These are phyloP conservation scores for Sarocladiaceae sp. DNA, from an alignment of 2,329 filamentous ascomycete genomes.

Conservation along the genomic window DNA sequence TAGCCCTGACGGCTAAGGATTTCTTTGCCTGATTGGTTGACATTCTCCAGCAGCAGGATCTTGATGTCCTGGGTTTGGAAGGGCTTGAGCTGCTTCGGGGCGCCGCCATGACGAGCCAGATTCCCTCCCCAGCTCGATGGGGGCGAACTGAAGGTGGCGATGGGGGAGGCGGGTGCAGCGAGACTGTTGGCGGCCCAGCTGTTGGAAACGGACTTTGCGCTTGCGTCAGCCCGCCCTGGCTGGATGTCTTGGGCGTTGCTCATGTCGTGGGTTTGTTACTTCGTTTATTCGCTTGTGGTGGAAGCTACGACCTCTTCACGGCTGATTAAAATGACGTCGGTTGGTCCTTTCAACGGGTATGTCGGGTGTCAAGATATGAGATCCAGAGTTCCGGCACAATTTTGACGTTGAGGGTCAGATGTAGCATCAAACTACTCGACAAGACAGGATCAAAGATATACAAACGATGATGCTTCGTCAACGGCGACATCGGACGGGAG, in stretches of 20 bases:
- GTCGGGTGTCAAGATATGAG: neutral
- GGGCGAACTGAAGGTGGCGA: slow-evolving; percentile 6
- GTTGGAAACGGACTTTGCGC: neutral
- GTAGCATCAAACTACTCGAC: no score
- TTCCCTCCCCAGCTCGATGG: slow-evolving; percentile 52
- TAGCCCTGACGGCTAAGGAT: slow-evolving; percentile 85
- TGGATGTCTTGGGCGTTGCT: slow-evolving; percentile 7
- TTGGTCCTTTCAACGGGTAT: no score
- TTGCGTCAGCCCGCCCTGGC: neutral
- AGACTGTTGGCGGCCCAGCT: slow-evolving; percentile 7
- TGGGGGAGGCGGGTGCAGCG: slow-evolving; percentile 4
- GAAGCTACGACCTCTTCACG: no score
- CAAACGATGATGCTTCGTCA: neutral
- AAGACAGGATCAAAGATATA: neutral
- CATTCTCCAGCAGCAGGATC: slow-evolving; percentile 91
- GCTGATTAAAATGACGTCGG: no score
- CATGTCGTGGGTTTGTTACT: neutral
- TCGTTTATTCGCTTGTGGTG: no score
- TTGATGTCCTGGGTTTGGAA: slow-evolving; percentile 97
- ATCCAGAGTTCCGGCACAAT: no score
- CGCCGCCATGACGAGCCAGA: slow-evolving; percentile 26
- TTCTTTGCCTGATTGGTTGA: slow-evolving; percentile 84
- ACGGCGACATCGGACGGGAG: slow-evolving; percentile 2
- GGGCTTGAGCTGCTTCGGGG: slow-evolving; percentile 77
- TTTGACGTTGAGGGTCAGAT: no score